A percentile compares a stretch with the other conserved stretches of the same genome.
Evolutionary conservation across 108 stramenopile genomes (phyloP).

Genomic region (Asterionellopsis glacialis): DNA sequence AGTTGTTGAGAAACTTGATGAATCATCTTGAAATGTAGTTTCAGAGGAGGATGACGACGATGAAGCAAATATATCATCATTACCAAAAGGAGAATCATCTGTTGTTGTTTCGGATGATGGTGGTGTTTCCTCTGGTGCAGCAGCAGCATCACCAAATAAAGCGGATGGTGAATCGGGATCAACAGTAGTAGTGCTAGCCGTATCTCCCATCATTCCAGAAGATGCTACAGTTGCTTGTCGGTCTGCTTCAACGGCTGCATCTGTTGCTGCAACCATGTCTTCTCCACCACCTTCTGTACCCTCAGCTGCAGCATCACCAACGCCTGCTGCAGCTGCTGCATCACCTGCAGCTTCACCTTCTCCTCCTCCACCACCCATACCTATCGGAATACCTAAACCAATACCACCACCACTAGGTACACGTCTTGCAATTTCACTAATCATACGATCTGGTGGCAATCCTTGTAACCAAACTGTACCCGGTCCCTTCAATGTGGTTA

Average conservation of each 20-base stretch:
- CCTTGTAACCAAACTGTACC: conserved; percentile 80
- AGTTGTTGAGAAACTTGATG: too few relatives aligned
- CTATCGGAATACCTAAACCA: conserved; percentile 43
- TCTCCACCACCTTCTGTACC: conserved; percentile 7
- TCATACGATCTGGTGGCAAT: conserved; percentile 90
- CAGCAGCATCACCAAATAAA: conserved; percentile 81
- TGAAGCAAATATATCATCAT: too few relatives aligned
- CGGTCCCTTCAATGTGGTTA: conserved; percentile 80
- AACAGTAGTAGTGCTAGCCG: conserved; percentile 6
- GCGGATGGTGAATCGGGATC: conserved; percentile 58
- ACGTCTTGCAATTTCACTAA: conserved; percentile 79
- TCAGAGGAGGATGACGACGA: too few relatives aligned
- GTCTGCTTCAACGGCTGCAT: conserved; percentile 57
- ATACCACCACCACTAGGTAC: conserved; percentile 59
- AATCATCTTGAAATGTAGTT: too few relatives aligned
- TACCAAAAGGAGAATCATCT: too few relatives aligned
- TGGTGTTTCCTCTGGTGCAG: conserved; percentile 8
- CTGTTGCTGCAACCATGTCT: conserved; percentile 9
- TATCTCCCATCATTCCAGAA: conserved; percentile 38
- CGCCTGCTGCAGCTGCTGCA: conserved; percentile 8
- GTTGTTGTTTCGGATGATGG: conserved; percentile 4
- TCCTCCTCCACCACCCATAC: conserved; percentile 45
- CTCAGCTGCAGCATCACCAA: conserved; percentile 7
- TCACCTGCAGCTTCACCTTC: conserved; percentile 25
- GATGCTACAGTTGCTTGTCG: conserved; percentile 72